phyloP scores from a whole-genome alignment of 371 early-diverging fungal genomes.

The Mucor circinelloides region DNA sequence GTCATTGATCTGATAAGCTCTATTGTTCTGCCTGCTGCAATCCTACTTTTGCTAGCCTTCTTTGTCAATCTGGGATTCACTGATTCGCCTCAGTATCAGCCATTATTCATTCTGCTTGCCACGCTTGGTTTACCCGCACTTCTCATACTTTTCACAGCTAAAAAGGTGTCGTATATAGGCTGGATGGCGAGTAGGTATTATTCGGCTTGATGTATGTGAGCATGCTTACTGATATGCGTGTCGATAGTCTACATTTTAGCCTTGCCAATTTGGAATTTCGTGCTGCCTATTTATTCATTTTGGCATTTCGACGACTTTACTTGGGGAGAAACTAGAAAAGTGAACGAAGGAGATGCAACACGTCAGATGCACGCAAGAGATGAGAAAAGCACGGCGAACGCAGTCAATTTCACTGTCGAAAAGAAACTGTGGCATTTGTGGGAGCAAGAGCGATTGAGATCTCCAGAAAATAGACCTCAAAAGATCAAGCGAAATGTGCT shows the following conservation, averaged over 20 bases:
- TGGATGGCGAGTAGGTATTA: conserved; percentile 75
- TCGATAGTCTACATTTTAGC: conserved; percentile 82
- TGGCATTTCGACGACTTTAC: conserved; percentile 99
- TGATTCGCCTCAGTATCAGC: conserved; percentile 57
- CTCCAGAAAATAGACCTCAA: not conserved
- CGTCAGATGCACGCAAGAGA: conserved; percentile 56
- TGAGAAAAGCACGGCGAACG: conserved; percentile 66
- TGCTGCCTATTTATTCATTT: conserved; percentile 94
- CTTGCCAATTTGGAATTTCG: conserved; percentile 94
- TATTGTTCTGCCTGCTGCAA: conserved; percentile 79
- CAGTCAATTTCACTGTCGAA: conserved; percentile 18
- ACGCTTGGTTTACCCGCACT: conserved; percentile 85
- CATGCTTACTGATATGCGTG: not conserved
- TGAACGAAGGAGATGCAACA: conserved; percentile 64
- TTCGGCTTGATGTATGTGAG: not conserved
- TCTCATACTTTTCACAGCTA: conserved; percentile 86
- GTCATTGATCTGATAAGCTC: conserved; percentile 86
- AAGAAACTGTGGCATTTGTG: conserved; percentile 5
- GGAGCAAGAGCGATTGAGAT: not conserved
- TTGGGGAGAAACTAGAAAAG: conserved; percentile 93
- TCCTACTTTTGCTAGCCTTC: conserved; percentile 64
- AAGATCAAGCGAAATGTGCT: not conserved
- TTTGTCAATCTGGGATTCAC: conserved; percentile 43
- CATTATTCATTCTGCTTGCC: conserved; percentile 67
- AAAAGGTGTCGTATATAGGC: conserved; percentile 86